phyloP scores from a whole-genome alignment of 1,284 basidiomycete genomes.

The Cryptococcus maquisensis region DNA sequence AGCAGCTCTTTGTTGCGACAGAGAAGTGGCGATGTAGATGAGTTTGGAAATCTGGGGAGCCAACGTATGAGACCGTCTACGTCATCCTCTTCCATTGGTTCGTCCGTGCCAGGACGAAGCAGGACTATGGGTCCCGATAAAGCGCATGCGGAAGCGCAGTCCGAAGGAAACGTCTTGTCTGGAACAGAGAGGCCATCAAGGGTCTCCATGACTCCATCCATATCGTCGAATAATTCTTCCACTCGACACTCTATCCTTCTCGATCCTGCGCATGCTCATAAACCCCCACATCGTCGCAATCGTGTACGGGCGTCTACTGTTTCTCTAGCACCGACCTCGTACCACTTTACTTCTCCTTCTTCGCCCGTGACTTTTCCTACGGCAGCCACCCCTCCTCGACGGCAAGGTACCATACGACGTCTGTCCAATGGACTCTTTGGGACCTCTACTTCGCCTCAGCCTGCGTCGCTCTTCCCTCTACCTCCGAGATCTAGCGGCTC shows the following conservation, averaged over 20 bases:
- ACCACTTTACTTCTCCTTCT: conserved; percentile 18
- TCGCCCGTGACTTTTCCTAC: conserved; percentile 26
- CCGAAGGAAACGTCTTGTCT: conserved; percentile 7
- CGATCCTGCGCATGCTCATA: not conserved
- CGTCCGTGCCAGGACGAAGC: not conserved
- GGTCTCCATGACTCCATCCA: conserved; percentile 22
- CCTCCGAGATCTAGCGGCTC: conserved; percentile 37
- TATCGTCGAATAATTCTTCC: conserved; percentile 13
- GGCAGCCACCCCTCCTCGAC: conserved; percentile 35
- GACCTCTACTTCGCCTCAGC: conserved; percentile 27
- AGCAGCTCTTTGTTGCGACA: conserved; percentile 32
- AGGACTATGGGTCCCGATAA: not conserved
- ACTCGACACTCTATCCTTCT: not conserved
- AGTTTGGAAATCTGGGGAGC: conserved; percentile 24
- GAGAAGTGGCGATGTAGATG: conserved; percentile 27
- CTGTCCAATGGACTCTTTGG: conserved; percentile 37
- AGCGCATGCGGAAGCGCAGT: not conserved
- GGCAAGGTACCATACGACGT: conserved; percentile 34
- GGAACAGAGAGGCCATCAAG: conserved; percentile 24
- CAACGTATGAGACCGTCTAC: conserved; percentile 25
- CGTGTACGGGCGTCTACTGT: conserved; percentile 33
- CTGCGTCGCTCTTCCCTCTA: conserved; percentile 32
- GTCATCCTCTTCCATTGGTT: conserved; percentile 22
- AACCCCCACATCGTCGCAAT: not conserved
- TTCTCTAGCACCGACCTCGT: conserved; percentile 23